Conservation (phyloP, 768 basidiomycete species). For the Pilatotrama ljubarskyi region DNA sequence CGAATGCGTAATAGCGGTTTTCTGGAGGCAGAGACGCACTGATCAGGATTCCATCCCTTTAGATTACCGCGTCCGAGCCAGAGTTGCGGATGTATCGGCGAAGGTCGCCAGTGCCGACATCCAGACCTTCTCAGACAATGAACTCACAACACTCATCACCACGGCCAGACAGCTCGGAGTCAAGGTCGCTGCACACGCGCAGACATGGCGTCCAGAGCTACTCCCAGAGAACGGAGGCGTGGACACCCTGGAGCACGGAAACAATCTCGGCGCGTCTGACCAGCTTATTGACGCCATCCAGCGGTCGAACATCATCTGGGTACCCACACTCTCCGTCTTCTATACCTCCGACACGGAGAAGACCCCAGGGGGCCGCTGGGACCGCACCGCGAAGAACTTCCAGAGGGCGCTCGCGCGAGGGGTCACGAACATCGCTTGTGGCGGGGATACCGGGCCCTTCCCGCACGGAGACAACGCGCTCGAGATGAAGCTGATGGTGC, state of each 20-base stretch:
- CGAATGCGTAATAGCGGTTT: conserved; percentile 8
- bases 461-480: conserved; percentile 59
- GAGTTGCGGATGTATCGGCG: conserved; percentile 40
- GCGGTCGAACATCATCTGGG: background rate
- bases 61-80: conserved; percentile 49
- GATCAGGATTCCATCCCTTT: background rate
- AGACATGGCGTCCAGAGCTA: conserved; percentile 24
- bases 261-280: conserved; percentile 19
- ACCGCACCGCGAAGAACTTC: conserved; percentile 42
- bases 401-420: conserved; percentile 42
- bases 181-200: conserved; percentile 60
- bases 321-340: conserved; percentile 22
- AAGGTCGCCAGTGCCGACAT: too few relatives aligned
- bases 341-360: conserved; percentile 32
- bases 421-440: conserved; percentile 54
- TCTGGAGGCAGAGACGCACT: background rate
- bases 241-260: conserved; percentile 62
- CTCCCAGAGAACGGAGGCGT: conserved; percentile 29
- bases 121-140: conserved; percentile 26
- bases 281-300: conserved; percentile 4
- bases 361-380: conserved; percentile 38
- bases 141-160: conserved; percentile 47
- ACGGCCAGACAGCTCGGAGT: conserved; percentile 46
- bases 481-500: conserved; percentile 62
- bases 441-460: conserved; percentile 68